These are phyloP conservation scores for Stenocarpella maydis DNA, from an alignment of 2,329 filamentous ascomycete genomes.

Conservation along the genomic window DNA sequence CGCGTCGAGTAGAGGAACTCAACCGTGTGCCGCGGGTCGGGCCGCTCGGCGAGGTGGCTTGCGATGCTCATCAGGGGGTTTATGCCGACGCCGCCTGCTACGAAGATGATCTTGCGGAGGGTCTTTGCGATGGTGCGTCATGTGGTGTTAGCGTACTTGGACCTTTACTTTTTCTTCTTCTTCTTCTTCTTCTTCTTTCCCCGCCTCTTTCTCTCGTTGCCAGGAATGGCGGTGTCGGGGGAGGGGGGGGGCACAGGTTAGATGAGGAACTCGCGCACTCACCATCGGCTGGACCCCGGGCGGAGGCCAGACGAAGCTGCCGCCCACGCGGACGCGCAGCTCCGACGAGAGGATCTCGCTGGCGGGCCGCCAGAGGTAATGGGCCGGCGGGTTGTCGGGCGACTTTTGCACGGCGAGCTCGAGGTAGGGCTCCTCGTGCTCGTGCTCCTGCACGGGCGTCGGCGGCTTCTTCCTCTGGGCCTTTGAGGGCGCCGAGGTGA, in stretches of 20 bases:
- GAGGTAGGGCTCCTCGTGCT: slow-evolving; percentile 57
- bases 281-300: slow-evolving; percentile 49
- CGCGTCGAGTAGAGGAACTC: slow-evolving; percentile 70
- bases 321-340: slow-evolving; percentile 77
- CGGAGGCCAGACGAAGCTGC: slow-evolving; percentile 83
- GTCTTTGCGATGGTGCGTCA: not conserved
- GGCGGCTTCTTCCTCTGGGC: slow-evolving; percentile 42
- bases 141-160: not conserved
- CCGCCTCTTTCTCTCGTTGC: no score
- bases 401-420: slow-evolving; percentile 83
- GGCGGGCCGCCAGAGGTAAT: slow-evolving; percentile 74
- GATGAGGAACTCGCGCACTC: slow-evolving; percentile 35
- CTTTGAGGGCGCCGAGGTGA: slow-evolving; percentile 76
- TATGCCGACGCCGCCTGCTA: slow-evolving; percentile 84
- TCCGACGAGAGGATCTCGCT: slow-evolving; percentile 64
- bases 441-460: not conserved
- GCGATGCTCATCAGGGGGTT: slow-evolving; percentile 84
- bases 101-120: slow-evolving; percentile 68
- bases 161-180: no score
- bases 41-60: slow-evolving; percentile 61
- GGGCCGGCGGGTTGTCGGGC: slow-evolving; percentile 74
- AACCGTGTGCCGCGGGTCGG: slow-evolving; percentile 50
- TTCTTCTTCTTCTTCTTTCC: no score
- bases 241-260: slow-evolving; percentile 19
- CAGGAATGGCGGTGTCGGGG: no score